These are phyloP conservation scores for Rhodotorula mucilaginosa DNA, from an alignment of 1,284 basidiomycete genomes.

Conservation along the genomic window DNA sequence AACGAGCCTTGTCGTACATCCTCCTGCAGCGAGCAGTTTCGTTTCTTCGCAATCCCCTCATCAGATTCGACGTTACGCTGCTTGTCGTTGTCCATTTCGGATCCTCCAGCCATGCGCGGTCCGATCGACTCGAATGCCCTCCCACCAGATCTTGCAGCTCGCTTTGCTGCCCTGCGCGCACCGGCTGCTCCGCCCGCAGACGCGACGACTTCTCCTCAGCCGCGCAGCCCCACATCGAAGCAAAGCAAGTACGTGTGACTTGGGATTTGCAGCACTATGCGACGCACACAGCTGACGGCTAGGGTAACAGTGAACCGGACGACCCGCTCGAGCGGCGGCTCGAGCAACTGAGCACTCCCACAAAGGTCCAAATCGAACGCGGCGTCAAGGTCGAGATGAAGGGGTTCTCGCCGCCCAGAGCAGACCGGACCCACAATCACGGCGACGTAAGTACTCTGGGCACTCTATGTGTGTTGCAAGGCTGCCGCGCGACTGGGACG, in stretches of 20 bases:
- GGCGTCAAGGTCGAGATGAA: background rate
- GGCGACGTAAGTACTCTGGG: background rate
- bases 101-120: background rate
- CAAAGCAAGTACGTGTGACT: too few species aligned
- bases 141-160: constrained; percentile 4
- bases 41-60: background rate
- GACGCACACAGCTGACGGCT: too few species aligned
- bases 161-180: constrained; percentile 13
- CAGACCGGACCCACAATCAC: fast-evolving
- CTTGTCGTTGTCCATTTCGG: background rate
- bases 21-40: too few species aligned
- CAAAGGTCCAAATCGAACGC: background rate
- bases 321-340: background rate
- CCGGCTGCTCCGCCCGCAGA: background rate
- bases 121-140: background rate
- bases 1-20: too few species aligned
- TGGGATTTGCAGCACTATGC: too few species aligned
- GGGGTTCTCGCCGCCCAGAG: background rate
- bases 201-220: background rate
- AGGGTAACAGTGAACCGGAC: too few species aligned
- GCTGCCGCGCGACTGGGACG: background rate
- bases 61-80: background rate
- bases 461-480: background rate
- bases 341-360: background rate
- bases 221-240: background rate